Conservation (phyloP, 306 rosid species). For the Acacia melanoxylon region DNA sequence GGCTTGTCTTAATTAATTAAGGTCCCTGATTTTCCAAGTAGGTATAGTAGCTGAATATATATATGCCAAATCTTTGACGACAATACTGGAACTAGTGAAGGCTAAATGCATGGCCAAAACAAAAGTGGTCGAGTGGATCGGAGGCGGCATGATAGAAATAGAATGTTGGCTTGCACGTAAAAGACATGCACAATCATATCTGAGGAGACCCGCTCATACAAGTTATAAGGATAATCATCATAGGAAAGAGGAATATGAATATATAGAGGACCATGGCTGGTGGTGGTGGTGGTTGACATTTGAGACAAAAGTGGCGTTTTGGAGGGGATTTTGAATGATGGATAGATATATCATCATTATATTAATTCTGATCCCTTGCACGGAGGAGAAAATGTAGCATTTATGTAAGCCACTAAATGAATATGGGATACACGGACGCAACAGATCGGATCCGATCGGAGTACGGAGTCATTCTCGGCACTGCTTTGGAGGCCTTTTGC, state of each 20-base stretch:
- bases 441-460: background rate
- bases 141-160: background rate
- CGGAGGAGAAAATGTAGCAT: background rate
- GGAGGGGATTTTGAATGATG: background rate
- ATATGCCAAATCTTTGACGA: background rate
- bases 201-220: background rate
- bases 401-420: background rate
- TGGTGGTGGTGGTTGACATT: background rate
- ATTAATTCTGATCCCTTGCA: background rate
- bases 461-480: background rate
- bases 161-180: background rate
- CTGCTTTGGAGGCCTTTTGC: background rate
- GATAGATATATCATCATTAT: background rate
- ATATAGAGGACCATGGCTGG: background rate
- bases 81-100: background rate
- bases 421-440: background rate
- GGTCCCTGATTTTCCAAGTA: too few relatives aligned
- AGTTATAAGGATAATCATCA: background rate
- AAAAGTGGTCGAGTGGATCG: background rate
- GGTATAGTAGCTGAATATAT: background rate
- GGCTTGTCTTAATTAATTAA: too few relatives aligned
- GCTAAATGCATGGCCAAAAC: constrained; percentile 9
- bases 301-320: background rate
- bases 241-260: background rate
- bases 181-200: background rate